Percentiles rank a stretch among this genome's conserved stretches.
Conservation (phyloP, 169 alveolate species). For the Amoebophrya sp. region DNA sequence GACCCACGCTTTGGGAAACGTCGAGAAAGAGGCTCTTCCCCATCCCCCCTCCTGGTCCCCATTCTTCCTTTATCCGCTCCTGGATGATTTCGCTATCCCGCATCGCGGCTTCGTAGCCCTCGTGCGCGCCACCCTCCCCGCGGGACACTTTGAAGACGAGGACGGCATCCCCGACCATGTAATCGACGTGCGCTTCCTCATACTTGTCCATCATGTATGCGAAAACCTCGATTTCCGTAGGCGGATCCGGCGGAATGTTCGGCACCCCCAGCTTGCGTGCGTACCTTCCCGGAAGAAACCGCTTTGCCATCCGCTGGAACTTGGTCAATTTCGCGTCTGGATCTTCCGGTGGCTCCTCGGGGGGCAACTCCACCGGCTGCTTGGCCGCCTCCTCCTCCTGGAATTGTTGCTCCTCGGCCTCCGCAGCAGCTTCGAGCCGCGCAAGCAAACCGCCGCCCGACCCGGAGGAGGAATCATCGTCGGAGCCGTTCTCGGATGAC, state of each 20-base stretch:
- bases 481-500: no score
- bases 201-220: background rate
- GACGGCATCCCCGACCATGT: background rate
- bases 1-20: no score
- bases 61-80: no score
- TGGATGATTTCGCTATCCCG: no score
- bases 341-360: background rate
- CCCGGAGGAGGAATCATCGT: background rate
- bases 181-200: background rate
- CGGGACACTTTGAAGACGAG: background rate
- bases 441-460: background rate
- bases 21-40: no score
- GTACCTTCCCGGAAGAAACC: no score
- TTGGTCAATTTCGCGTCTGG: background rate
- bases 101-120: no score
- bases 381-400: background rate
- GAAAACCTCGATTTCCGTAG: background rate
- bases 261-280: no score
- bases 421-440: background rate
- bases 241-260: no score
- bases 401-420: background rate
- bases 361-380: background rate
- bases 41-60: no score
- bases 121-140: no score
- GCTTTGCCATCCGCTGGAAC: no score